Evolutionary conservation across 768 basidiomycete species (phyloP).

Genomic region (Cystofilobasidium macerans): DNA sequence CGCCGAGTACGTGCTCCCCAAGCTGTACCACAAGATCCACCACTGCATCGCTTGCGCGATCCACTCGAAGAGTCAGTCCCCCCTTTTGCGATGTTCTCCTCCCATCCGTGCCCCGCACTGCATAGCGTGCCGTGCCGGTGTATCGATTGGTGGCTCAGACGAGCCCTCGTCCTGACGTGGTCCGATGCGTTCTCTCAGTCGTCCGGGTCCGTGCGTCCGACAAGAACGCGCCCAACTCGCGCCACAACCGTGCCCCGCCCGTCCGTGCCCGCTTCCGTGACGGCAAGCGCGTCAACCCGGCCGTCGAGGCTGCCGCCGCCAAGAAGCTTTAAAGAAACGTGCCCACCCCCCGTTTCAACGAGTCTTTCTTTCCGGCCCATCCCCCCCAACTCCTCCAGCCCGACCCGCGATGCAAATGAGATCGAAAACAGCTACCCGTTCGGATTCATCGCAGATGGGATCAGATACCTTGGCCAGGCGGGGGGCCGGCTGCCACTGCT

Average conservation of each 20-base stretch:
- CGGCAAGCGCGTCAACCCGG: constrained; percentile 56
- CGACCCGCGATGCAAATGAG: no score
- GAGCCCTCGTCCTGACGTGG: neutral
- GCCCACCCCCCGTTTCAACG: no score
- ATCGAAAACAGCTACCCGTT: no score
- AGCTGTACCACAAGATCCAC: constrained; percentile 94
- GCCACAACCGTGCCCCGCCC: constrained; percentile 82
- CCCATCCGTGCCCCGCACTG: no score
- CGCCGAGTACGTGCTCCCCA: constrained; percentile 86
- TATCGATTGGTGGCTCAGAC: neutral
- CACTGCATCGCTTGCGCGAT: constrained; percentile 99
- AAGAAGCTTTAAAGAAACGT: neutral
- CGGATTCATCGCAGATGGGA: no score
- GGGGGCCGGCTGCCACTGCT: no score
- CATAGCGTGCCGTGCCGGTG: no score
- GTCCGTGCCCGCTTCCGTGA: constrained; percentile 85
- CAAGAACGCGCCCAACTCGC: constrained; percentile 56
- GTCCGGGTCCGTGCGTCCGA: constrained; percentile 94
- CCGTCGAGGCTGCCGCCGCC: constrained; percentile 76
- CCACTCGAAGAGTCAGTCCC: constrained; percentile 80
- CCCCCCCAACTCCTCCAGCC: no score
- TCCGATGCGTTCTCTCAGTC: constrained; percentile 45
- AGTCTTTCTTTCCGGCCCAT: no score
- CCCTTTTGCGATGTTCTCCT: neutral
- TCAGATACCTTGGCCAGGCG: no score